phyloP scores from a whole-genome alignment of 768 basidiomycete species.

The Suillus americanus region DNA sequence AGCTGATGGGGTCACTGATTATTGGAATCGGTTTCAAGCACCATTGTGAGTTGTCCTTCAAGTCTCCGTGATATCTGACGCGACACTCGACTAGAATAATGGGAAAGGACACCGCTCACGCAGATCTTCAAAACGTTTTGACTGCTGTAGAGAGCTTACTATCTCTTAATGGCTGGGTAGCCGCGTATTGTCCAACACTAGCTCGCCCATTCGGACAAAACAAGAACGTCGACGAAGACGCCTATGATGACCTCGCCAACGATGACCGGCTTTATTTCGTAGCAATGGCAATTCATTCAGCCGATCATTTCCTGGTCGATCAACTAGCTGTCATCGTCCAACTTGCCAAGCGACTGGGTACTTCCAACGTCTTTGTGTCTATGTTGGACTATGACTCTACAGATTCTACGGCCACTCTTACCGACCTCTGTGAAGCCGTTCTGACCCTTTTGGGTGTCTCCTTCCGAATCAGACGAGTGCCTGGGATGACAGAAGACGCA shows the following conservation, averaged over 20 bases:
- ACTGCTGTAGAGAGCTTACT: slow-evolving; percentile 90
- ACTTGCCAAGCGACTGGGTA: slow-evolving; percentile 86
- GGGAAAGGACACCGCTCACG: slow-evolving; percentile 79
- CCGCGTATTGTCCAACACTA: slow-evolving; percentile 90
- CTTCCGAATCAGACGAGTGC: slow-evolving; percentile 88
- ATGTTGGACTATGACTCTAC: slow-evolving; percentile 97
- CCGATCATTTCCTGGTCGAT: slow-evolving; percentile 98
- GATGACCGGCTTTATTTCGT: slow-evolving; percentile 90
- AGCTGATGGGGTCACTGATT: slow-evolving; percentile 76
- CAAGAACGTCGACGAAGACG: slow-evolving; percentile 63
- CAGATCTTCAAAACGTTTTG: slow-evolving; percentile 88
- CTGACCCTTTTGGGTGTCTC: slow-evolving; percentile 91
- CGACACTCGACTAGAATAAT: slow-evolving; percentile 53
- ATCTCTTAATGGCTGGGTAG: slow-evolving; percentile 98
- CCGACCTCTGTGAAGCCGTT: slow-evolving; percentile 94
- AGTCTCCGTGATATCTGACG: background rate
- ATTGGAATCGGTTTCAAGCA: slow-evolving; percentile 89
- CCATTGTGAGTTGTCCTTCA: slow-evolving; percentile 69
- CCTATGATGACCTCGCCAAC: slow-evolving; percentile 85
- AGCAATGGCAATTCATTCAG: slow-evolving; percentile 94
- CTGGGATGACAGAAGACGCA: slow-evolving; percentile 89
- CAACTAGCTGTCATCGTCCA: slow-evolving; percentile 98
- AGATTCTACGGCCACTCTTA: slow-evolving; percentile 92
- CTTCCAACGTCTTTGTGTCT: slow-evolving; percentile 90
- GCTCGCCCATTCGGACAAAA: slow-evolving; percentile 94